Evolutionary conservation across 2,329 filamentous ascomycete genomes (phyloP), one percentile per base, ranked within the genome.

Genomic region (Cordyceps cateniannulata): DNA sequence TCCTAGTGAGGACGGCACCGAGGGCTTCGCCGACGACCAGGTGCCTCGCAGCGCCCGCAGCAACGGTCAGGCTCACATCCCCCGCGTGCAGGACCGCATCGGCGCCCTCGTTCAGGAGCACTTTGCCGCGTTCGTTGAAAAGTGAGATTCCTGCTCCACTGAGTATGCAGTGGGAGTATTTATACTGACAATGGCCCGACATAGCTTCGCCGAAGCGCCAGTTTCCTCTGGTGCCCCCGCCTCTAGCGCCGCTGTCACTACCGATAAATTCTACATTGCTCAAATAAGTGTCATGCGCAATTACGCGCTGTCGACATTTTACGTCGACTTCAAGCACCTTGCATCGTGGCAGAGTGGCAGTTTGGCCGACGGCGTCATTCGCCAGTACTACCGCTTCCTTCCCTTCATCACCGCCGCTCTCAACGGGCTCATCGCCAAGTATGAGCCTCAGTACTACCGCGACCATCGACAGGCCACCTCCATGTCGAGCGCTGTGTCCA

Each of bases 361-460:
- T 62, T 79, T 99, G 57, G 91, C 93, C 47, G 87, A 91, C 63
- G 93, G 91, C 55, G 89, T 98, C 64, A 88, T 92, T 66, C 87
- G 86, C 68, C 89, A 96, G 70, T 98, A 97, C 79, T 98, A 97
- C 75, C 90, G 95, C 66, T 96, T 96, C 72, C 82, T 96, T 25
- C 95, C 95, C 3, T 99, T 95, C 73, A 84, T 99, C 69, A 91
- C 90, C 24, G 86, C 89, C 65, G 93, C 89, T 27, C 79, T 99
- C 48, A 92, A 99, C 77, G 96, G 92, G 69, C 85, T 96, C 75
- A 96, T 99, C 68, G 88, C 91, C 66, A 96, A 96, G 76, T 89
- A 97, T 76, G 93, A 97, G 73, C 91, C 95, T 5, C 84, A 89
- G 71, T 99, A 98, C 77, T 98, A 96, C 77, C 85, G 90, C 67